phyloP scores from a whole-genome alignment of 1,139 yeast genomes.

The Lipomyces yarrowii region DNA sequence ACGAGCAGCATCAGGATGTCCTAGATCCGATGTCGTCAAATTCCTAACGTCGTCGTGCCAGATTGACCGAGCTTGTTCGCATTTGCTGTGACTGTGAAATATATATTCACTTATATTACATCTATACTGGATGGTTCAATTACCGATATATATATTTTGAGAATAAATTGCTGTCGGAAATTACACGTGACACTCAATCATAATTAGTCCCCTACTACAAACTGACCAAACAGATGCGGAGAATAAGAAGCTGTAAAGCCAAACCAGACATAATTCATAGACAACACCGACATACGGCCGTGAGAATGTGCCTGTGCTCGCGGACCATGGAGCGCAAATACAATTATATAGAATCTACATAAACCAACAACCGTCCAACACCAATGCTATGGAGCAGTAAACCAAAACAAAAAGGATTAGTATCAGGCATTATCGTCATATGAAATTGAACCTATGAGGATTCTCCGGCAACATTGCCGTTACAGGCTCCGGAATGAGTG shows the following conservation, averaged over 20 bases:
- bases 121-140: neutral
- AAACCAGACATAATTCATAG: too few relatives aligned
- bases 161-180: too few relatives aligned
- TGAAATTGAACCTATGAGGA: constrained; percentile 3
- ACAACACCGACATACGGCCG: too few relatives aligned
- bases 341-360: neutral
- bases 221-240: too few relatives aligned
- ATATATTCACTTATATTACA: too few relatives aligned
- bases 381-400: neutral
- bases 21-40: neutral
- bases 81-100: neutral
- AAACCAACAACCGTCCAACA: neutral
- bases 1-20: neutral
- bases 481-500: neutral
- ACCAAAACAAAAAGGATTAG: neutral
- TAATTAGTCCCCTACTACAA: too few relatives aligned
- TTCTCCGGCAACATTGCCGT: neutral
- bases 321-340: neutral
- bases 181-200: too few relatives aligned
- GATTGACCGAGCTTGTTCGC: neutral
- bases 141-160: too few relatives aligned
- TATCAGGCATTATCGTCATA: neutral
- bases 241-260: too few relatives aligned
- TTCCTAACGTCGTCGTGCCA: neutral
- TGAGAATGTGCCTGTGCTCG: too few relatives aligned